phyloP scores from a whole-genome alignment of 1,284 basidiomycete species.

The Leccinum ponderosum region DNA sequence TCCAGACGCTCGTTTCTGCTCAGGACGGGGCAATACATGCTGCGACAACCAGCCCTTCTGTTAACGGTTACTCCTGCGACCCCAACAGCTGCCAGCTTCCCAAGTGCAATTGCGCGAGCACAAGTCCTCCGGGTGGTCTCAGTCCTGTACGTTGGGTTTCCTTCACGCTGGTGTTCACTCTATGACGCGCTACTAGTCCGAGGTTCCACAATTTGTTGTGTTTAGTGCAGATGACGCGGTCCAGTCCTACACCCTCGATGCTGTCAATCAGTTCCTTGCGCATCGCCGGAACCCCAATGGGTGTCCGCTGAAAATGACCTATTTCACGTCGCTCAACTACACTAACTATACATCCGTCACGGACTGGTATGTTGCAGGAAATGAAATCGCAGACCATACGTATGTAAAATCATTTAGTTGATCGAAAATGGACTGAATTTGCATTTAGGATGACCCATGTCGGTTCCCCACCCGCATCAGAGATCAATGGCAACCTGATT shows the following conservation, averaged over 20 bases:
- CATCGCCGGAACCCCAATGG: conserved; percentile 2
- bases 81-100: conserved; percentile 1
- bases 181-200: background rate
- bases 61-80: conserved; percentile 3
- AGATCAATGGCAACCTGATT: conserved; percentile 6
- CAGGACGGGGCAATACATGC: background rate
- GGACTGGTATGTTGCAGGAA: conserved; percentile 83
- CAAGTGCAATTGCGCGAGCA: conserved; percentile 5
- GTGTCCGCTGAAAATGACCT: conserved; percentile 66
- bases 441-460: conserved; percentile 5
- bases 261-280: conserved; percentile 3
- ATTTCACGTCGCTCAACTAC: conserved; percentile 71
- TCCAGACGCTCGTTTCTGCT: background rate
- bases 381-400: conserved; percentile 35
- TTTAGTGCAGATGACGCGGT: conserved; percentile 3
- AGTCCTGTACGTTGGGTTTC: conserved; percentile 2
- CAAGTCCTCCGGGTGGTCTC: conserved; percentile 1
- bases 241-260: conserved; percentile 7
- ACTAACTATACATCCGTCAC: conserved; percentile 83
- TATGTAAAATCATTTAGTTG: background rate
- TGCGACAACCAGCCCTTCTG: background rate
- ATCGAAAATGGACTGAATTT: background rate
- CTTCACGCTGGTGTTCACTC: background rate
- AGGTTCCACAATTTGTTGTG: conserved; percentile 6
- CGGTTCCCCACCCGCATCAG: background rate